Evolutionary conservation across 225 moss, liverwort and hornwort genomes (phyloP), one percentile per base, ranked within the genome.

Genomic region (Physcomitrellopsis africana): DNA sequence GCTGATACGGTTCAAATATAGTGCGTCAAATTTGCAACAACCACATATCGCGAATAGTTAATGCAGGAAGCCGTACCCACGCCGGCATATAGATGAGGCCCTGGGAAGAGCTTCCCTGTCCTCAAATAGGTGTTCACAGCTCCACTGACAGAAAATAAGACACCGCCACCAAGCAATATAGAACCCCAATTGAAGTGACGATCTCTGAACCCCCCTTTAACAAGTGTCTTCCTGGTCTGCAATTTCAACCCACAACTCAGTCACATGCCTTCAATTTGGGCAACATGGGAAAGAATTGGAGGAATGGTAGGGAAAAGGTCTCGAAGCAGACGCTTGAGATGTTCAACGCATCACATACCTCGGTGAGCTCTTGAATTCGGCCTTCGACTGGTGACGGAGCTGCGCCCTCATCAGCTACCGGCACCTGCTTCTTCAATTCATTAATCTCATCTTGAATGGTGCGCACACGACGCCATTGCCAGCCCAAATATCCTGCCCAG

Each of bases 401-500:
- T 77, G 81, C 83, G 0, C 90, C 93, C 78, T 93, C 99, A 20
- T 86, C 92, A 5, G 89, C 75, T 17, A 89, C 93, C 2, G 95
- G 84, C 71, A 89, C 93, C 67, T 91, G 93, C 70, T 95, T 99
- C 82, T 99, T 99, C 80, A 99, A 44, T 2, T 54, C 79, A 70
- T 65, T 84, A 27, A 99, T 95, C n/a, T 99, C 99, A 0, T 77
- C 85, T 53, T 93, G 93, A 29, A 99, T 82, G 10, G 93, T 95
- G 46, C 99, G 89, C n/a, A 93, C 84, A 10, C 99, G 91, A 63
- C 95, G 87, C 99, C 99, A 99, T 46, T 95, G 99, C 86, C 86
- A 99, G 12, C 99, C 99, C 49, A 99, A 67, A 61, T 55, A 99
- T 16, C 99, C 99, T 15, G 95, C 92, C 17, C 85, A 99, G 10